Percentiles rank a stretch among this genome's conserved stretches.
Conservation (phyloP, 345 rosid genomes). For the thale cress (Arabidopsis thaliana) region TAIR10.1 NC_003074.8:18988001-18988500, state of each 20-base stretch:
- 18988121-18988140: constrained; percentile 32
- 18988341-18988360: constrained; percentile 32
- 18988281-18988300: constrained; percentile 84
- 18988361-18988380: constrained; percentile 20
- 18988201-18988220: constrained; percentile 69
- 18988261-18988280: constrained; percentile 79
- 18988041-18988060: constrained; percentile 49
- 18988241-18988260: constrained; percentile 69
- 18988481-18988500: constrained; percentile 17
- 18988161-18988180: constrained; percentile 55
- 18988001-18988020: constrained; percentile 45
- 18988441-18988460: not conserved
- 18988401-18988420: not conserved
- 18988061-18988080: constrained; percentile 37
- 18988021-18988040: constrained; percentile 38
- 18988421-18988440: constrained; percentile 30
- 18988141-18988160: constrained; percentile 62
- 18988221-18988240: constrained; percentile 65
- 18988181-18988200: constrained; percentile 57
- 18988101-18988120: constrained; percentile 31
- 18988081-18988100: constrained; percentile 25
- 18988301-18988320: constrained; percentile 70
- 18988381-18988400: constrained; percentile 18
- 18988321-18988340: constrained; percentile 16
- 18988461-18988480: not conserved